Evolutionary conservation across 495 filamentous ascomycete species (phyloP).

Genomic region (Xylaria intraflava): DNA sequence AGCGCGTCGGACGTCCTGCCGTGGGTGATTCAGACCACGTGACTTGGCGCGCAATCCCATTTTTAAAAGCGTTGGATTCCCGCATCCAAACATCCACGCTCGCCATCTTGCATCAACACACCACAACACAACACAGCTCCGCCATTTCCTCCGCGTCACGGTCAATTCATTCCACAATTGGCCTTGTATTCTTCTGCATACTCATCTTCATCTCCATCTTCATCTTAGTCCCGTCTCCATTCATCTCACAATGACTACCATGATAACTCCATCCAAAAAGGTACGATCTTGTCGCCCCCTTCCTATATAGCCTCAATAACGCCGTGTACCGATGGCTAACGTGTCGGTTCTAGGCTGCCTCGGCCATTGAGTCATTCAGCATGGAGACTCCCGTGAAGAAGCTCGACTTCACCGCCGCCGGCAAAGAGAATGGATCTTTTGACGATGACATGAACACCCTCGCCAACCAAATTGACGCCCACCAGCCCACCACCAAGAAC

Average conservation of each 20-base stretch:
- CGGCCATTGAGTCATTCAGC: constrained; percentile 78
- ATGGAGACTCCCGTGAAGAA: constrained; percentile 94
- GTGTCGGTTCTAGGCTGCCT: constrained; percentile 57
- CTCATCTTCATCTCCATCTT: neutral
- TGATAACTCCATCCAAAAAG: constrained; percentile 83
- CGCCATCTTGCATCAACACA: constrained; percentile 12
- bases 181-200: neutral
- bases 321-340: constrained; percentile 30
- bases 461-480: constrained; percentile 45
- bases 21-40: constrained; percentile 15
- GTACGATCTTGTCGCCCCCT: constrained; percentile 37
- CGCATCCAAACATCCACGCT: constrained; percentile 18
- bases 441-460: constrained; percentile 51
- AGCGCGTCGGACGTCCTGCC: neutral
- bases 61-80: constrained; percentile 23
- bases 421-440: constrained; percentile 78
- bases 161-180: constrained; percentile 11
- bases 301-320: neutral
- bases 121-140: constrained; percentile 5
- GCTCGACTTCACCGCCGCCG: constrained; percentile 58
- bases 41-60: constrained; percentile 22
- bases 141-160: neutral
- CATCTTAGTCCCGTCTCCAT: neutral
- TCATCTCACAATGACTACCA: constrained; percentile 52
- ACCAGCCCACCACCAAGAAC: constrained; percentile 40